These are phyloP conservation scores for Gliomastix tumulicola DNA, from an alignment of 2,329 filamentous ascomycete genomes.

Conservation along the genomic window DNA sequence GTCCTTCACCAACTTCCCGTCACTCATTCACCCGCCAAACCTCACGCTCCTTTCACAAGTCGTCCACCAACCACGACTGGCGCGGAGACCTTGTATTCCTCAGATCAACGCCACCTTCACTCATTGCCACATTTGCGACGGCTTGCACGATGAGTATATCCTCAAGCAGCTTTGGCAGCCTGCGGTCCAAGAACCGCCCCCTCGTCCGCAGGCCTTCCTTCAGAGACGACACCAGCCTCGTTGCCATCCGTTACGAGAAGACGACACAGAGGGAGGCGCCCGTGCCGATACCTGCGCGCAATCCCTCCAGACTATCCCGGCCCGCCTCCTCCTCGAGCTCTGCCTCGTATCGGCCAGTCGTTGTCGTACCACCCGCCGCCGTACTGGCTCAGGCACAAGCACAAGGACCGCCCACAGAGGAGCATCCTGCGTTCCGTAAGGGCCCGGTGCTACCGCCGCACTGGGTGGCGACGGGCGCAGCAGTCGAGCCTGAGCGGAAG, in stretches of 20 bases:
- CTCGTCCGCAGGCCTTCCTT: constrained; percentile 23
- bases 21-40: no score
- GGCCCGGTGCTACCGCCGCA: constrained; percentile 12
- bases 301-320: constrained; percentile 8
- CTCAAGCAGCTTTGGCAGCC: no score
- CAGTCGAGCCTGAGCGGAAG: constrained; percentile 37
- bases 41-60: no score
- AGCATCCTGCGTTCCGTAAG: constrained; percentile 44
- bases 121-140: no score
- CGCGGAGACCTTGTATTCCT: no score
- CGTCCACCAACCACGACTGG: no score
- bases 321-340: constrained; percentile 5
- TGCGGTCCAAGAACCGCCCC: constrained; percentile 30
- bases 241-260: constrained; percentile 55
- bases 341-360: constrained; percentile 13
- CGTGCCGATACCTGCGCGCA: constrained; percentile 42
- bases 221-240: constrained; percentile 41
- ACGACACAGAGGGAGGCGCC: constrained; percentile 33
- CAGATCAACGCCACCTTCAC: no score
- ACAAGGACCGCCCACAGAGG: constrained; percentile 42
- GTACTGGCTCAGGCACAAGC: no score
- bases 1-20: no score
- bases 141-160: no score
- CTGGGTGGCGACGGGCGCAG: constrained; percentile 15
- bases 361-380: constrained; percentile 18